These are phyloP conservation scores for Chytriomyces sp. DNA, from an alignment of 192 early-diverging fungal species.

Conservation along the genomic window DNA sequence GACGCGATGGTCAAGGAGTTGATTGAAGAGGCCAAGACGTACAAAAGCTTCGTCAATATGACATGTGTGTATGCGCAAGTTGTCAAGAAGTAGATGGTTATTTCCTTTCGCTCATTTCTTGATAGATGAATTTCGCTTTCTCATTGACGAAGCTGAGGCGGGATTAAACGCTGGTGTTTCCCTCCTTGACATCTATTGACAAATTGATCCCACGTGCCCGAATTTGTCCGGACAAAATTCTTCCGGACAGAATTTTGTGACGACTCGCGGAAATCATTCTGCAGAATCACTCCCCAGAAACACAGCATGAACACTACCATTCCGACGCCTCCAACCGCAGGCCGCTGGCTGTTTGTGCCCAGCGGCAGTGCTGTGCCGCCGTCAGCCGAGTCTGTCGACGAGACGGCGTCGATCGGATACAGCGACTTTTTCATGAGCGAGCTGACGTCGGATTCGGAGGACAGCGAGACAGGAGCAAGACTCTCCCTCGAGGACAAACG, in stretches of 20 bases:
- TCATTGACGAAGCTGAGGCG: no score
- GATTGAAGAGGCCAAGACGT: background rate
- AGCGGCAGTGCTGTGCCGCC: background rate
- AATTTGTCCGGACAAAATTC: no score
- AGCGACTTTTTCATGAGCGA: constrained; percentile 23
- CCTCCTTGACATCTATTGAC: no score
- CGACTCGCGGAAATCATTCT: no score
- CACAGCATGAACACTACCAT: background rate
- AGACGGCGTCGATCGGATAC: constrained; percentile 15
- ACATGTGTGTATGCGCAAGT: constrained; percentile 2
- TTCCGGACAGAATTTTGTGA: no score
- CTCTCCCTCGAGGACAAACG: constrained; percentile 7
- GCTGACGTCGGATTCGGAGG: constrained; percentile 27
- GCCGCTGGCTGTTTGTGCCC: constrained; percentile 20
- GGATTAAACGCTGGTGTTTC: no score
- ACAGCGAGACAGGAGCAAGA: constrained; percentile 9
- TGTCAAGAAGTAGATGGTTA: background rate
- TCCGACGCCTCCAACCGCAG: background rate
- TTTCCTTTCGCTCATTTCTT: background rate
- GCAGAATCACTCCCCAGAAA: no score
- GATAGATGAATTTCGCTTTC: background rate
- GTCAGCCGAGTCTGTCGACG: background rate
- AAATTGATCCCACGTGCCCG: no score
- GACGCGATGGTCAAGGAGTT: background rate
- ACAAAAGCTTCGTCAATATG: background rate